Evolutionary conservation across 139 green algal species (phyloP), one percentile per base, ranked within the genome.

Genomic region (Haematococcus sp.): DNA sequence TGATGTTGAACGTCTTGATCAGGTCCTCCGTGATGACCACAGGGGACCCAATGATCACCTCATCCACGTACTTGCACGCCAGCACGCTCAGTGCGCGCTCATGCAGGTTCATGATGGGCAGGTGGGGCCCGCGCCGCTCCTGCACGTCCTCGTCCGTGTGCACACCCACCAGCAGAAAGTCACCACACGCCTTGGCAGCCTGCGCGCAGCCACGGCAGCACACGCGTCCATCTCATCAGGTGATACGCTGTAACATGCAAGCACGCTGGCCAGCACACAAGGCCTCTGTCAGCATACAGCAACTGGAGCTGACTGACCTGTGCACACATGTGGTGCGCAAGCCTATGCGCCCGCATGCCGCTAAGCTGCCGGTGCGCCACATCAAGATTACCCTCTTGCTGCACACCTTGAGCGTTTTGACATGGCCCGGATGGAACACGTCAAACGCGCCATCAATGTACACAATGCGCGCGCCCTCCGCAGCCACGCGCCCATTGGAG

Each of bases 381-480:
- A n/a, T n/a, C n/a, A n/a, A n/a, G n/a, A n/a, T n/a, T n/a, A n/a
- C n/a, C n/a, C n/a, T n/a, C n/a, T n/a, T n/a, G n/a, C n/a, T n/a
- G 0, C 76, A 31, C 35, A 91, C 90, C 84, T 93, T 85, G 5
- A 99, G 84, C 15, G 96, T 92, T 75, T 97, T 86, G 31, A 99
- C 91, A 61, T 99, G 95, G 3, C 95, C 95, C 19, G 88, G 82
- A 77, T 99, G 96, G 81, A 99, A 99, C 52, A 98, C 78, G 79
- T 99, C 96, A 78, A 99, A 99, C 0, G 95, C 94, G 55, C 96
- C 96, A 74, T 99, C 94, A 54, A 99, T 96, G 88, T 99, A 99
- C 28, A 98, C 93, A 43, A 98, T 93, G 66, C 77, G 77, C 4
- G 84, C 87, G 17, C 79, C 84, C 17, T 88, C 81, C 2, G 81